Base-by-base conservation (phyloP, 1,284 basidiomycete genomes). In the Ceratobasidium sp. region DNA sequence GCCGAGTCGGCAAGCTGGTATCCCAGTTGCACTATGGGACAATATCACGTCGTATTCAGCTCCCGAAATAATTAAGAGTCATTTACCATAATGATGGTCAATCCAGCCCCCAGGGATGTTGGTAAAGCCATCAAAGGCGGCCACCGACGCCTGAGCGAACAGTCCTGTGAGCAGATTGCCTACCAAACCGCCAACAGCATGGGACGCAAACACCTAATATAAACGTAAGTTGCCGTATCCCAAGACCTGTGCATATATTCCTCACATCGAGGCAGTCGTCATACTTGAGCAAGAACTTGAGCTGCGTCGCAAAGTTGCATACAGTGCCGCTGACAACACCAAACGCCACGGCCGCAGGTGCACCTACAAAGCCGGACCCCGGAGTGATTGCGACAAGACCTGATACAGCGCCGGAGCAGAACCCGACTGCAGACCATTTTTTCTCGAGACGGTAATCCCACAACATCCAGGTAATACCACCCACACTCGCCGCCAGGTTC, bases 401-500 rank as follows among this genome's bases (percentile, higher is more conserved):
- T 15, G 92, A 88, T 80, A 99, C 92, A 76, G 95, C 96, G 71
- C 97, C 97, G 2, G 95, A 96, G 86, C 97, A 99, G 87, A 99
- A 97, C 17, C 96, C 96, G 78, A 99, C 95, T 6, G 91, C 93
- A 54, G 92, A 95, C 92, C 92, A 98, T 85, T 98, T 98, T 84
- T 89, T 89, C 85, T 98, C 96, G 77, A 98, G 89, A 76, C 96
- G 90, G 85, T 92, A 97, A 86, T 99, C 97, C 91, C 90, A 91
- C 75, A 96, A 84, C 95, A 98, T 96, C 97, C 97, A 99, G 15
- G 95, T 97, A 77, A 99, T 79, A 15, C 95, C 97, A 67, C 93
- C 96, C 46, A 94, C 91, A 76, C 90, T 90, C 1, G 95, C 95
- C 0, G 95, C 91, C 59, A 96, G 84, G 86, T 98, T 98, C 81